Conservation (phyloP, 257 asterid genomes). For the Ocimum tenuiflorum region DNA sequence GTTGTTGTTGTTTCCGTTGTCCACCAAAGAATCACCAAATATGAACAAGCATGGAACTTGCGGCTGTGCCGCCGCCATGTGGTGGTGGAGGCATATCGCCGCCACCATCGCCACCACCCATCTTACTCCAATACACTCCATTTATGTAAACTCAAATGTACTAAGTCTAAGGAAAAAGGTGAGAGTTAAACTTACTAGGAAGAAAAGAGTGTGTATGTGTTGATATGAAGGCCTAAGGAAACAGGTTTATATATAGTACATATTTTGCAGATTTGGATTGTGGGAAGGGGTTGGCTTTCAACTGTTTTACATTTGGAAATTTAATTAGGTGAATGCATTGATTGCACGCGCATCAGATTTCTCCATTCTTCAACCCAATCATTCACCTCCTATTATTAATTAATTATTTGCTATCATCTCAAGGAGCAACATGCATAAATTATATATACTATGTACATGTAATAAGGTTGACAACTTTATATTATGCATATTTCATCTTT, state of each 20-base stretch:
- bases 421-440: not conserved
- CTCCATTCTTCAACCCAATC: too few species aligned
- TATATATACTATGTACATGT: not conserved
- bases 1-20: slow-evolving; percentile 63
- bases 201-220: not conserved
- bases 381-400: too few species aligned
- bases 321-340: slow-evolving; percentile 32
- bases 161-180: too few species aligned
- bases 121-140: slow-evolving; percentile 24
- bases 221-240: not conserved
- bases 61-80: slow-evolving; percentile 26
- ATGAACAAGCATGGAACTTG: slow-evolving; percentile 65
- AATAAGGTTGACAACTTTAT: not conserved
- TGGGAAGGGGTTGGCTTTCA: not conserved
- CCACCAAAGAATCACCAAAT: slow-evolving; percentile 65
- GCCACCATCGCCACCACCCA: not conserved
- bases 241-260: slow-evolving; percentile 6
- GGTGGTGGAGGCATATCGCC: not conserved
- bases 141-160: not conserved
- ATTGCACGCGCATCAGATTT: slow-evolving; percentile 33
- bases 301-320: slow-evolving; percentile 12
- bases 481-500: too few species aligned
- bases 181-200: not conserved
- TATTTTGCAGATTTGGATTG: not conserved
- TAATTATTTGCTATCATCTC: not conserved